These are phyloP conservation scores for Fusarium buharicum DNA, from an alignment of 2,329 filamentous ascomycete genomes.

Conservation along the genomic window DNA sequence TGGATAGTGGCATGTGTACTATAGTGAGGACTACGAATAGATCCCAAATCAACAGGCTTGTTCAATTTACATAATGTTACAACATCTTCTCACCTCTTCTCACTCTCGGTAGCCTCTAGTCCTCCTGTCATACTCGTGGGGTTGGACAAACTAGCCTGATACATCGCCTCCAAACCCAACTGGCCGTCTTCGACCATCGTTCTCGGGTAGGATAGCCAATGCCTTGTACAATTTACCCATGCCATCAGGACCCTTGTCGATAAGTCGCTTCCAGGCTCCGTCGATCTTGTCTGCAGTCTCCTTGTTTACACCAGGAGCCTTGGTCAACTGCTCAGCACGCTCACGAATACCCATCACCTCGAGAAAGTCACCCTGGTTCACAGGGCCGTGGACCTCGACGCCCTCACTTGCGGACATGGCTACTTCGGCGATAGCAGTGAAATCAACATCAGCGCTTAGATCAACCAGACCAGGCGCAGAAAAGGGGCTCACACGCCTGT, in stretches of 20 bases:
- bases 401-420: slow-evolving; percentile 79
- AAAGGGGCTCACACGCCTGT: slow-evolving; percentile 82
- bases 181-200: slow-evolving; percentile 76
- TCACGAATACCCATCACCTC: slow-evolving; percentile 83
- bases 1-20: slow-evolving; percentile 9
- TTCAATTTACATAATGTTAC: slow-evolving; percentile 30
- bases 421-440: slow-evolving; percentile 83
- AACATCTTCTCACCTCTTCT: neutral
- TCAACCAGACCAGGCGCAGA: slow-evolving; percentile 83
- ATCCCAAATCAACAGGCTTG: slow-evolving; percentile 9
- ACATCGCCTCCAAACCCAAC: slow-evolving; percentile 90
- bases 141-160: slow-evolving; percentile 12
- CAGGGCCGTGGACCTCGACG: slow-evolving; percentile 91
- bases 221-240: slow-evolving; percentile 98
- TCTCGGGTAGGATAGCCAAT: slow-evolving; percentile 88
- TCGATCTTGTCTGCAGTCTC: slow-evolving; percentile 71
- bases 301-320: slow-evolving; percentile 53
- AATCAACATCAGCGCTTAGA: slow-evolving; percentile 93
- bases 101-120: neutral
- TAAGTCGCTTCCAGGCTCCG: slow-evolving; percentile 79
- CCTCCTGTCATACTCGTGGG: neutral
- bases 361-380: slow-evolving; percentile 85
- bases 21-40: slow-evolving; percentile 19
- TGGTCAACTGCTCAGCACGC: slow-evolving; percentile 74
- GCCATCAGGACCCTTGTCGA: slow-evolving; percentile 82